These are phyloP conservation scores for Clitopilus hobsonii DNA, from an alignment of 768 basidiomycete species.

Conservation along the genomic window DNA sequence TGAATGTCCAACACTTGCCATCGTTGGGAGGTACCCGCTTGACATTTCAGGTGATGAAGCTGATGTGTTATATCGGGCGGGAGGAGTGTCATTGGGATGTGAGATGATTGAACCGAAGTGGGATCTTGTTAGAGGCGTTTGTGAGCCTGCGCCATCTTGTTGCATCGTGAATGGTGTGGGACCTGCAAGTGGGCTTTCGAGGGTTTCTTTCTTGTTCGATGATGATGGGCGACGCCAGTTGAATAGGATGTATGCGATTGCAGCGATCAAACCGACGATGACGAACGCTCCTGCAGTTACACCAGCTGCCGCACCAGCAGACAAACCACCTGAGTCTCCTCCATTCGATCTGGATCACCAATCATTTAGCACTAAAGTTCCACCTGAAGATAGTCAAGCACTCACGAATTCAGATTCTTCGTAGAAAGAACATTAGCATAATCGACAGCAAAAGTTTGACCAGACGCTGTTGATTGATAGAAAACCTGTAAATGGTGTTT, in stretches of 20 bases:
- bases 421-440: constrained; percentile 20
- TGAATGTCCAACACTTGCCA: neutral
- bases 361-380: neutral
- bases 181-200: neutral
- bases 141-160: neutral
- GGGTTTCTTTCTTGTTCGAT: neutral
- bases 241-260: neutral
- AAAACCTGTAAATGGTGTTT: constrained; percentile 26
- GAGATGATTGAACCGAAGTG: neutral
- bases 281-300: neutral
- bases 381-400: neutral
- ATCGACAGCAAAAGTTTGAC: constrained; percentile 20
- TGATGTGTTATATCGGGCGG: neutral
- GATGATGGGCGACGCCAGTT: neutral
- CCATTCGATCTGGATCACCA: neutral
- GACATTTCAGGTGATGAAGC: neutral
- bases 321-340: neutral
- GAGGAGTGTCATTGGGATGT: neutral
- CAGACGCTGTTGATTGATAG: constrained; percentile 17
- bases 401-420: neutral
- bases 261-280: neutral
- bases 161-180: neutral
- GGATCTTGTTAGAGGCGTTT: neutral
- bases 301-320: neutral
- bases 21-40: neutral